Percentiles rank a stretch among this genome's conserved stretches.
Conservation (phyloP, 2,329 filamentous ascomycete species). For the Dactylellina haptotyla region DNA sequence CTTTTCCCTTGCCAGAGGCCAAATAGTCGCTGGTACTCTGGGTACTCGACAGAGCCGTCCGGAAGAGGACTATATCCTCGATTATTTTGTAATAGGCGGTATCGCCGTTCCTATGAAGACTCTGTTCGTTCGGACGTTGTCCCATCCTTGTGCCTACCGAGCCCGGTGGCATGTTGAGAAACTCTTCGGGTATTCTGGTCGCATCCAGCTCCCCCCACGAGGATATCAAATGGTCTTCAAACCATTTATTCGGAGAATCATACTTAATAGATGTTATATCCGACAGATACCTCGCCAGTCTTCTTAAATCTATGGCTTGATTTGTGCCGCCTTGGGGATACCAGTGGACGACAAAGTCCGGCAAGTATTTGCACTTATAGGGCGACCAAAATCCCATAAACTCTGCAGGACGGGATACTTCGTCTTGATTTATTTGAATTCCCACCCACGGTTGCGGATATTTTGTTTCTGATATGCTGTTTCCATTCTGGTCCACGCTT, state of each 20-base stretch:
- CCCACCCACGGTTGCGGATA: background rate
- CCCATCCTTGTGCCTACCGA: background rate
- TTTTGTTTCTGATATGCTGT: background rate
- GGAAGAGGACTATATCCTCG: background rate
- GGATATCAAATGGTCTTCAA: background rate
- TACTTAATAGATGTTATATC: background rate
- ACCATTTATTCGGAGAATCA: background rate
- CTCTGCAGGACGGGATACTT: background rate
- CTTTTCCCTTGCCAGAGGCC: background rate
- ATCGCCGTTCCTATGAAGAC: background rate
- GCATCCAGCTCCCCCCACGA: background rate
- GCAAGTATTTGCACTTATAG: background rate
- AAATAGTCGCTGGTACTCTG: background rate
- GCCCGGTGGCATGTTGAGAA: background rate
- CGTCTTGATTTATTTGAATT: background rate
- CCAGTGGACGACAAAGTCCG: background rate
- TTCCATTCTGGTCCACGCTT: too few species aligned
- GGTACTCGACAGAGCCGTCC: background rate
- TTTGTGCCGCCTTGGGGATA: background rate
- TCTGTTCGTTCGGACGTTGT: background rate
- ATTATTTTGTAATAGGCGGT: background rate
- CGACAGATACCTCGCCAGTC: background rate
- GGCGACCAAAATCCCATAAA: background rate
- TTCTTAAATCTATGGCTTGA: background rate
- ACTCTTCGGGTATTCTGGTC: background rate